Evolutionary conservation across 2,329 filamentous ascomycete species (phyloP).

Genomic region (Aureobasidium sp.): DNA sequence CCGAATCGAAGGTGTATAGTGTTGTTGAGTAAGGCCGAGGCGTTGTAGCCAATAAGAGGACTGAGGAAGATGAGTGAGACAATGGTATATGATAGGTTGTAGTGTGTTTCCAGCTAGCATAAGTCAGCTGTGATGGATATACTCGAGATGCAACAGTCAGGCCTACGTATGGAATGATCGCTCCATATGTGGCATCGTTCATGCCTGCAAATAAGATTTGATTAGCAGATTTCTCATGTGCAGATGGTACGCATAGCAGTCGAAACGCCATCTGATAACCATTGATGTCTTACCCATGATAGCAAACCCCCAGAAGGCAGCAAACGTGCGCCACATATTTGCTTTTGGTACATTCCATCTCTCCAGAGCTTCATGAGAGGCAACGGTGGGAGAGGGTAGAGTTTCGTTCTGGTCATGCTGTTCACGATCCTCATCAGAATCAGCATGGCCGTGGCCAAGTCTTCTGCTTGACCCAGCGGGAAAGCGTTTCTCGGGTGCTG

Average conservation of each 20-base stretch:
- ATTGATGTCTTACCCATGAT: slow-evolving; percentile 35
- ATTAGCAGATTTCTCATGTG: too few species aligned
- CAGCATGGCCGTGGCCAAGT: slow-evolving; percentile 12
- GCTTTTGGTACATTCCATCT: slow-evolving; percentile 54
- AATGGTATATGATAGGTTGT: slow-evolving; percentile 51
- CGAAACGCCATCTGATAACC: too few species aligned
- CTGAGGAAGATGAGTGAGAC: slow-evolving; percentile 61
- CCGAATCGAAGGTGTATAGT: slow-evolving; percentile 56
- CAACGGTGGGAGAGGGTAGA: slow-evolving; percentile 39
- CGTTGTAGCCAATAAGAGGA: slow-evolving; percentile 56
- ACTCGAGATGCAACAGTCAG: background rate
- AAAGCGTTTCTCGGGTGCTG: slow-evolving; percentile 14
- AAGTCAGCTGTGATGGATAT: background rate
- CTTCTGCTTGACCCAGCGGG: slow-evolving; percentile 18
- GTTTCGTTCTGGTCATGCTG: slow-evolving; percentile 24
- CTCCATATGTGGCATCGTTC: slow-evolving; percentile 58
- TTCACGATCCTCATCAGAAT: slow-evolving; percentile 16
- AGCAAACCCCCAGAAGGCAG: slow-evolving; percentile 53
- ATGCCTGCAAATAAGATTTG: slow-evolving; percentile 24
- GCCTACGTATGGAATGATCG: slow-evolving; percentile 41
- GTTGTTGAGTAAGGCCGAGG: slow-evolving; percentile 57
- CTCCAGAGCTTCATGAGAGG: slow-evolving; percentile 35
- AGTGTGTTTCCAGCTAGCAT: slow-evolving; percentile 51
- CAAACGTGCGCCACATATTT: slow-evolving; percentile 51
- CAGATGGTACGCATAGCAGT: too few species aligned